Conservation (phyloP, 352 stramenopile genomes). For the Peronospora farinosa region DNA sequence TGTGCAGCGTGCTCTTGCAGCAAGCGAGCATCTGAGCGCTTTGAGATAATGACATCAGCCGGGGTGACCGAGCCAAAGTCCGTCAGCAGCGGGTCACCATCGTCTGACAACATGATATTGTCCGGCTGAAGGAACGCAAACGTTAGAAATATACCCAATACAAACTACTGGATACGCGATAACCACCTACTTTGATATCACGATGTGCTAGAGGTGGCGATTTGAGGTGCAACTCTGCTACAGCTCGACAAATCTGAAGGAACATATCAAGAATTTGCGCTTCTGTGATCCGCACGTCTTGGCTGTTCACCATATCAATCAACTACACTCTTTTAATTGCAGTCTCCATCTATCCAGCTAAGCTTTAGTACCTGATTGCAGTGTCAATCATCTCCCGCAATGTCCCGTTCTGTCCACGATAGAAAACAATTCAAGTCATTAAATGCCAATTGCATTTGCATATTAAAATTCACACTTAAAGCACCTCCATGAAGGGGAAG, state of each 20-base stretch:
- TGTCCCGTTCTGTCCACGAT: constrained; percentile 54
- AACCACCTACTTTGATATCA: constrained; percentile 68
- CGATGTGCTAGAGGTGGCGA: constrained; percentile 72
- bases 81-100: constrained; percentile 79
- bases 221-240: constrained; percentile 69
- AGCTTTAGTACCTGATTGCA: constrained; percentile 33
- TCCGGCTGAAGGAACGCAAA: constrained; percentile 47
- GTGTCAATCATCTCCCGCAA: constrained; percentile 81
- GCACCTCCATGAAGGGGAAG: constrained; percentile 80
- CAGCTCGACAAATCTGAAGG: constrained; percentile 70
- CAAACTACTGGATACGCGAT: not conserved
- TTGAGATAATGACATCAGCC: constrained; percentile 58
- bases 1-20: constrained; percentile 80
- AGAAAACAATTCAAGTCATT: not conserved
- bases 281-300: constrained; percentile 54
- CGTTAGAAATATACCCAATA: constrained; percentile 3
- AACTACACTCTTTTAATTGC: too few species aligned
- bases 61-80: constrained; percentile 80
- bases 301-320: constrained; percentile 6
- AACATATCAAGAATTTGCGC: constrained; percentile 75
- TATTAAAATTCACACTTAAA: not conserved
- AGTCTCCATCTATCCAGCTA: too few species aligned
- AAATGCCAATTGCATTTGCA: not conserved
- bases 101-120: constrained; percentile 77
- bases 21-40: constrained; percentile 70